Evolutionary conservation across 371 early-diverging fungal genomes (phyloP).

Genomic region (Sporodiniella umbellata): DNA sequence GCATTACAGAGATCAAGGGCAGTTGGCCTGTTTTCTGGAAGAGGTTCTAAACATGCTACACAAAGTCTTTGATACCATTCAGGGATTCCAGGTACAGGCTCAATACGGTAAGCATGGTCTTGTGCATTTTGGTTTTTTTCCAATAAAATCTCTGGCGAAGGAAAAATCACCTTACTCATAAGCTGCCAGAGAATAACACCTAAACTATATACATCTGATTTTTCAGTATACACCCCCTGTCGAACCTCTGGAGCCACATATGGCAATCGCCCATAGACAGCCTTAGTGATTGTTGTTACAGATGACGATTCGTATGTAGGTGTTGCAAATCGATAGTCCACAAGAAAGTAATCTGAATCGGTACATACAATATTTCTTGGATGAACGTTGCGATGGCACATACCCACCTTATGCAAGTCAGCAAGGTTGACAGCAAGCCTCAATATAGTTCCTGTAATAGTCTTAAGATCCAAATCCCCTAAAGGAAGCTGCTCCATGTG

Average conservation of each 20-base stretch:
- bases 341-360: conserved; percentile 45
- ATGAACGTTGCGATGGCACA: conserved; percentile 46
- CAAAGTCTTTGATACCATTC: conserved; percentile 41
- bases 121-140: conserved; percentile 6
- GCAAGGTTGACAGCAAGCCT: conserved; percentile 37
- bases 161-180: conserved; percentile 48
- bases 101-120: conserved; percentile 39
- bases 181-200: conserved; percentile 50
- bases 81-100: conserved; percentile 37
- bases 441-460: conserved; percentile 43
- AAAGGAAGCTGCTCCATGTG: conserved; percentile 42
- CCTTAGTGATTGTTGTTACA: conserved; percentile 41
- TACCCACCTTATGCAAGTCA: conserved; percentile 41
- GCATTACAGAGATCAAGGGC: conserved; percentile 34
- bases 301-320: conserved; percentile 38
- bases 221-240: conserved; percentile 43
- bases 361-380: conserved; percentile 46
- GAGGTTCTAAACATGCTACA: conserved; percentile 37
- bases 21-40: conserved; percentile 39
- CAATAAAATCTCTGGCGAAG: conserved; percentile 43
- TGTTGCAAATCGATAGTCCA: conserved; percentile 49
- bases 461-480: conserved; percentile 45
- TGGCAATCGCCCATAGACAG: conserved; percentile 46
- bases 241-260: conserved; percentile 48
- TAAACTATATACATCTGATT: conserved; percentile 44